A percentile compares a stretch with the other conserved stretches of the same genome.
Evolutionary conservation across 192 early-diverging fungal species (phyloP).

Genomic region (Backusella westeae): DNA sequence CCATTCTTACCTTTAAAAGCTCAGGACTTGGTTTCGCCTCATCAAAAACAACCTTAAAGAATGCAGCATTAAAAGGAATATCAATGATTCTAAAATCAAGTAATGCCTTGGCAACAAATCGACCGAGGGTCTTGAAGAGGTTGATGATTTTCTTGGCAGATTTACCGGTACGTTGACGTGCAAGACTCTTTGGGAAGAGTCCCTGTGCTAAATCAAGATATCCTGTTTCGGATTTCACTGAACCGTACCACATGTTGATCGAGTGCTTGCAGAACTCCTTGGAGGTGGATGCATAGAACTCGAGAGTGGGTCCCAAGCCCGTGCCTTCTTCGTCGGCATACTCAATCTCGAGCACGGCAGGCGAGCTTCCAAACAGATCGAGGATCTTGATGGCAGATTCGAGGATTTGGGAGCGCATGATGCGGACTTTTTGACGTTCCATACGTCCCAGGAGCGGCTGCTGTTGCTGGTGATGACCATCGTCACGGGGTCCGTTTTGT

Average conservation of each 20-base stretch:
- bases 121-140: constrained; percentile 76
- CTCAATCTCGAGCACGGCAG: constrained; percentile 85
- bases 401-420: constrained; percentile 72
- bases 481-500: constrained; percentile 34
- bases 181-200: constrained; percentile 53
- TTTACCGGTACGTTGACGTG: constrained; percentile 1
- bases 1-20: constrained; percentile 19
- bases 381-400: constrained; percentile 86
- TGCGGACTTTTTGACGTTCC: constrained; percentile 87
- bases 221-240: constrained; percentile 18
- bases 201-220: constrained; percentile 51
- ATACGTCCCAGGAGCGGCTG: constrained; percentile 64
- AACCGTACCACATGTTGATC: constrained; percentile 71
- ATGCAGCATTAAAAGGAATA: constrained; percentile 71
- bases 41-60: constrained; percentile 70
- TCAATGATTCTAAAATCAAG: constrained; percentile 86
- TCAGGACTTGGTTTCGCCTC: constrained; percentile 14
- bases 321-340: constrained; percentile 93
- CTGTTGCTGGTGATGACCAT: constrained; percentile 31
- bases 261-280: constrained; percentile 63
- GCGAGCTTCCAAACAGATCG: constrained; percentile 69
- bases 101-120: constrained; percentile 86
- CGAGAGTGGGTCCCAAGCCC: constrained; percentile 87
- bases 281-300: constrained; percentile 87
- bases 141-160: constrained; percentile 47